These are phyloP conservation scores for Atkinsonella texensis DNA, from an alignment of 2,329 filamentous ascomycete species.

Conservation along the genomic window DNA sequence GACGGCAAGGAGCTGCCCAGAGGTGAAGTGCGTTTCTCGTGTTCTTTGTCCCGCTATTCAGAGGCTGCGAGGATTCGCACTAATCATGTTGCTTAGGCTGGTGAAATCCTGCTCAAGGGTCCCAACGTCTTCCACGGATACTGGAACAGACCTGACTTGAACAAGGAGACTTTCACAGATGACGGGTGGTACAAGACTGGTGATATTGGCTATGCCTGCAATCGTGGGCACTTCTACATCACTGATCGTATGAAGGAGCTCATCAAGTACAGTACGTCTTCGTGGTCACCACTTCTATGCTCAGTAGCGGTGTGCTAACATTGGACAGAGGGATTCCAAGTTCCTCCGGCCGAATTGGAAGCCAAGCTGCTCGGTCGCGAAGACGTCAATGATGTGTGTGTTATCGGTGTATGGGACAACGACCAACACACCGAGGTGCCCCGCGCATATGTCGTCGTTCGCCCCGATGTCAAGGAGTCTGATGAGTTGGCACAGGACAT, in stretches of 20 bases:
- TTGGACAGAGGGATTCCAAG: conserved; percentile 49
- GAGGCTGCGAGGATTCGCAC: conserved; percentile 19
- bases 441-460: conserved; percentile 29
- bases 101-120: conserved; percentile 68
- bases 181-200: conserved; percentile 89
- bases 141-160: conserved; percentile 59
- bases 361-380: conserved; percentile 31
- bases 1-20: conserved; percentile 42
- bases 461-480: conserved; percentile 22
- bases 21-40: conserved; percentile 25
- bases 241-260: conserved; percentile 73
- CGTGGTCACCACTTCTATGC: background rate
- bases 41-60: background rate
- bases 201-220: conserved; percentile 70
- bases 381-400: conserved; percentile 46
- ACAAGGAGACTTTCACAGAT: conserved; percentile 54
- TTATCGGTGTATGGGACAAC: conserved; percentile 48
- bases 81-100: conserved; percentile 3
- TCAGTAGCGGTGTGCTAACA: conserved; percentile 24
- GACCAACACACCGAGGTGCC: conserved; percentile 56
- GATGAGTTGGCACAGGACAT: conserved; percentile 24
- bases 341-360: conserved; percentile 56
- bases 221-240: conserved; percentile 73
- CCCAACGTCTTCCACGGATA: conserved; percentile 76
- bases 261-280: conserved; percentile 36